Base-by-base conservation (phyloP, 225 moss, liverwort and hornwort genomes). In the Lunularia cruciata region DNA sequence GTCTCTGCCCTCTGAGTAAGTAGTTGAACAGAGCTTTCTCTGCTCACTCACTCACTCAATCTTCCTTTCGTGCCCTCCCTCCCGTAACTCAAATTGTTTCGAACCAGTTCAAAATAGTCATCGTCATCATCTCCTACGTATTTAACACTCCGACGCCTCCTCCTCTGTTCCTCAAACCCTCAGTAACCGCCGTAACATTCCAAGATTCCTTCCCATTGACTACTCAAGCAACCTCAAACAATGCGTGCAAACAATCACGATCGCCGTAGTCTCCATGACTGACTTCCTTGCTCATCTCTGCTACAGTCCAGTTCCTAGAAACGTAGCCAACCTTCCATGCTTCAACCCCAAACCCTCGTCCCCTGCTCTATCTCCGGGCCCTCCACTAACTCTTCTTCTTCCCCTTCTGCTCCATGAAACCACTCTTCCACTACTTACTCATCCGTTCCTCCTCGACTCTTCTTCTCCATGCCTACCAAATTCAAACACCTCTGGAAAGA, bases 221-320 rank as follows among this genome's bases (percentile, higher is more conserved):
- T n/a, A 22, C 37, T 36, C 15, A 31, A 33, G 15, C 15, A 33
- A 57, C 6, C 16, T 8, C 58, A 58, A 13, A 36, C 34, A 35
- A 61, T 61, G 61, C 61, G 61, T 61, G 61, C 61, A 39, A 12
- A 40, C 12, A 61, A 61, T 37, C 60, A 8, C 38, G 12, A 60
- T 38, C 37, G 60, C 7, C 20, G 20, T 22, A 38, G 13, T 20
- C 9, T 3, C 39, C 25, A n/a, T n/a, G n/a, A n/a, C n/a, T n/a
- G n/a, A n/a, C n/a, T n/a, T n/a, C n/a, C n/a, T n/a, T n/a, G n/a
- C n/a, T n/a, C n/a, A 40, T 6, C 36, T 59, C 35, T 36, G 61
- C 61, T 61, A 61, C 61, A 13, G 23, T n/a, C n/a, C n/a, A n/a
- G n/a, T n/a, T n/a, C n/a, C n/a, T n/a, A 40, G 39, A 13, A 26